Evolutionary conservation across 352 stramenopile genomes (phyloP).

Genomic region (Phytophthora cactorum): DNA sequence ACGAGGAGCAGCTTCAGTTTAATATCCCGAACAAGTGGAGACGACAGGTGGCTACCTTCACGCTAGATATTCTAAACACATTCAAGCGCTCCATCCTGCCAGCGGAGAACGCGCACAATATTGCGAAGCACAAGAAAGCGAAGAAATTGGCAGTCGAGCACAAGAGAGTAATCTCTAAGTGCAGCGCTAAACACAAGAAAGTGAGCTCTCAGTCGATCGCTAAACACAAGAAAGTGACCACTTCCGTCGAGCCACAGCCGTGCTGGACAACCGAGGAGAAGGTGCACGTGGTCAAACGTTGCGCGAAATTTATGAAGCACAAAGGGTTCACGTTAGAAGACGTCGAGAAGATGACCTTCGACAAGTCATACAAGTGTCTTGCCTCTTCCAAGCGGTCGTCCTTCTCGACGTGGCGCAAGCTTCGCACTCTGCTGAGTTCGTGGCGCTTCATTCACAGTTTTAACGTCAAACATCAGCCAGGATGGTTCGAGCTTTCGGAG

Average conservation of each 20-base stretch:
- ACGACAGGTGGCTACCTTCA: constrained; percentile 25
- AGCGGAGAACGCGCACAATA: not conserved
- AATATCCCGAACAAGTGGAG: constrained; percentile 21
- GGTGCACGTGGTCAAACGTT: constrained; percentile 10
- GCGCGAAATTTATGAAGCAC: constrained; percentile 16
- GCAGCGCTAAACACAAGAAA: not conserved
- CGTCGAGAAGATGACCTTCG: constrained; percentile 12
- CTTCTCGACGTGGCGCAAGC: constrained; percentile 25
- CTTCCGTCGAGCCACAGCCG: not conserved
- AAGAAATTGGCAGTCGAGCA: too few species aligned
- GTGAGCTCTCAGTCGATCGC: not conserved
- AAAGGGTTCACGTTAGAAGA: constrained; percentile 12
- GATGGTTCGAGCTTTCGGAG: constrained; percentile 35
- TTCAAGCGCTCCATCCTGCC: constrained; percentile 17
- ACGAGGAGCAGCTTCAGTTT: constrained; percentile 8
- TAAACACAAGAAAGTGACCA: constrained; percentile 1
- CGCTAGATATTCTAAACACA: constrained; percentile 6
- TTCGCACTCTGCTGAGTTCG: constrained; percentile 18
- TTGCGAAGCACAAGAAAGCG: not conserved
- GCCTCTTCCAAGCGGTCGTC: constrained; percentile 6
- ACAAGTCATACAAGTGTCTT: constrained; percentile 8
- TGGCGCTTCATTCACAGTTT: constrained; percentile 29
- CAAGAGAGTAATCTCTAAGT: too few species aligned
- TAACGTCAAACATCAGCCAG: constrained; percentile 18
- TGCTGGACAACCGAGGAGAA: constrained; percentile 24